These are phyloP conservation scores for Aureobasidium musti DNA, from an alignment of 2,329 filamentous ascomycete species.

Conservation along the genomic window DNA sequence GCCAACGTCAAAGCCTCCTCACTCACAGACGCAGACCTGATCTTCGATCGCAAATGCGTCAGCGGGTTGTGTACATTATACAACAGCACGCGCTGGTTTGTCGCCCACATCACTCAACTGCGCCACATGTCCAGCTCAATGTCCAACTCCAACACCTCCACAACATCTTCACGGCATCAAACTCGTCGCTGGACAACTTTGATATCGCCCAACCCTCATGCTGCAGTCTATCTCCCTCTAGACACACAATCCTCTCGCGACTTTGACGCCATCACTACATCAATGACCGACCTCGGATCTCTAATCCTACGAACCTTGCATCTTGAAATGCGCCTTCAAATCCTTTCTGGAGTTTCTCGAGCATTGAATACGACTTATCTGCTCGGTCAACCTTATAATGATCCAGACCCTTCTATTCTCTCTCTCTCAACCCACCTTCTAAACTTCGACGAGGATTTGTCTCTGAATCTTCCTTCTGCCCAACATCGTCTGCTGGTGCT, in stretches of 20 bases:
- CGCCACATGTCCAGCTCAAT: conserved; percentile 78
- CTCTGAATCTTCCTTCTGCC: conserved; percentile 67
- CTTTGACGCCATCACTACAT: conserved; percentile 84
- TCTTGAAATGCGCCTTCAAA: conserved; percentile 81
- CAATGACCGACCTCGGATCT: conserved; percentile 76
- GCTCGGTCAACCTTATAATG: conserved; percentile 69
- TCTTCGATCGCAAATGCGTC: conserved; percentile 84
- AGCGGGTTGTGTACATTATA: conserved; percentile 84
- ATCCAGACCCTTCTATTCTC: conserved; percentile 79
- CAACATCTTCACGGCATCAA: conserved; percentile 51
- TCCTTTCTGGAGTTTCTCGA: conserved; percentile 73
- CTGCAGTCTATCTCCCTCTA: conserved; percentile 79
- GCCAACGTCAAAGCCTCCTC: conserved; percentile 58
- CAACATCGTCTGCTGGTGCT: conserved; percentile 73
- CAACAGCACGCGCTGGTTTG: conserved; percentile 98
- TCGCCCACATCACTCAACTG: conserved; percentile 76
- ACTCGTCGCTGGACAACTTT: conserved; percentile 82
- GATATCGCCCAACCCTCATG: conserved; percentile 58
- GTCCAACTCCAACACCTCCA: conserved; percentile 61
- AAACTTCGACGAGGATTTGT: conserved; percentile 81
- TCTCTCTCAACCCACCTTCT: conserved; percentile 80
- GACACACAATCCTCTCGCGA: conserved; percentile 81
- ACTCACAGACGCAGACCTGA: conserved; percentile 76
- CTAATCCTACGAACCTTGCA: conserved; percentile 83
- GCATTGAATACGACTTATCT: conserved; percentile 54